Base-by-base conservation (phyloP, 306 rosid genomes). In the Alnus rubra region DNA sequence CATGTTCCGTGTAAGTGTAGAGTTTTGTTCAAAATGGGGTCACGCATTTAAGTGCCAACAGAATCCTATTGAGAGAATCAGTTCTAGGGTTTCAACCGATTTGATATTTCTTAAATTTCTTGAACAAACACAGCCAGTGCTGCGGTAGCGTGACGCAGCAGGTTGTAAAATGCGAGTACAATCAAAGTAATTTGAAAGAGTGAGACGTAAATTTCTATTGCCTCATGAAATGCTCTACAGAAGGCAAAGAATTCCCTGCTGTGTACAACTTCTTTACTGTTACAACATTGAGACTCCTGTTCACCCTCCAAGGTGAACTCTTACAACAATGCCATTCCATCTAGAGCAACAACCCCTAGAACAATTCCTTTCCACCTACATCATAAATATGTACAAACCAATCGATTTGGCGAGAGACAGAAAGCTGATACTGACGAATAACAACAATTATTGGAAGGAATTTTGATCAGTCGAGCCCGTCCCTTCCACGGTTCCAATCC, bases 401-500 rank as follows among this genome's bases (percentile, higher is more conserved):
- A 76, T 89, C 78, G 39, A 35, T 74, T 70, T 67, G 49, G 63
- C 89, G 83, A 73, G 47, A 39, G 52, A 69, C 82, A 85, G 82
- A 81, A 79, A 83, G 78, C 72, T 55, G 83, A 62, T 13, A 65
- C 35, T 50, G 71, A 50, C 45, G 55, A 75, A 86, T 79, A 82
- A 77, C 86, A 70, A 58, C 79, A 82, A 80, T 84, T 58, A 71
- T 80, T 77, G 67, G 76, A 68, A 76, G 79, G 71, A 71, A 78
- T 52, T 37, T 31, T 56, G 68, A 76, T 88, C 89, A 89, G 73
- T 82, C 89, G 54, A 83, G 82, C 86, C 83, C 83, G 75, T 89
- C 89, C 81, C 91, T 86, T 75, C 91, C 92, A 73, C 92, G 84
- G 84, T 85, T 91, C 97, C 98, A 92, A 71, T 88, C 97, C 86